Evolutionary conservation across 352 stramenopile species (phyloP).

Genomic region (Globisporangium cylindrosporum): DNA sequence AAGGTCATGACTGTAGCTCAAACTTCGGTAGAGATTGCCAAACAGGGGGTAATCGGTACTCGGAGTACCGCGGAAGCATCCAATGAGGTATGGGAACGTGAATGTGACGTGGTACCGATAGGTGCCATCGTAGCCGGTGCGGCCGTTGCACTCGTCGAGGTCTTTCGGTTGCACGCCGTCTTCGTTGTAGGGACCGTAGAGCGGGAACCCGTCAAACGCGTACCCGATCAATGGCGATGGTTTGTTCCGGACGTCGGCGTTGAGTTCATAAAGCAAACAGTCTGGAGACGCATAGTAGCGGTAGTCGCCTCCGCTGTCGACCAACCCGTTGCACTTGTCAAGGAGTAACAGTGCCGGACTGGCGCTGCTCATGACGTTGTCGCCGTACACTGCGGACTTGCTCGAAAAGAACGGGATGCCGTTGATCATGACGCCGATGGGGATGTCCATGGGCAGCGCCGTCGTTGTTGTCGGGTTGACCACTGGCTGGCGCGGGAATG

Average conservation of each 20-base stretch:
- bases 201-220: constrained; percentile 69
- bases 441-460: constrained; percentile 33
- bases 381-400: constrained; percentile 35
- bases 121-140: constrained; percentile 51
- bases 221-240: constrained; percentile 67
- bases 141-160: constrained; percentile 70
- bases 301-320: constrained; percentile 64
- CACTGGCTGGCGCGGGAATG: constrained; percentile 45
- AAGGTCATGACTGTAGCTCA: constrained; percentile 54
- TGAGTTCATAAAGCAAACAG: constrained; percentile 52
- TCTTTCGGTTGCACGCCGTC: constrained; percentile 41
- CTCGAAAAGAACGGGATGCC: constrained; percentile 63
- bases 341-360: constrained; percentile 42
- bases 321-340: constrained; percentile 72
- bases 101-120: constrained; percentile 71
- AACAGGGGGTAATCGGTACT: not conserved
- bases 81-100: constrained; percentile 52
- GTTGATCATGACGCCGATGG: constrained; percentile 72
- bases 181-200: constrained; percentile 62
- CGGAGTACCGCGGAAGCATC: constrained; percentile 49
- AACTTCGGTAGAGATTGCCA: constrained; percentile 40
- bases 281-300: constrained; percentile 69
- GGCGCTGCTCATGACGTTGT: constrained; percentile 35
- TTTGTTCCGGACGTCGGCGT: constrained; percentile 19
- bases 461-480: constrained; percentile 20